A percentile compares a stretch with the other conserved stretches of the same genome.
These are phyloP conservation scores for Cercospora sp. DNA, from an alignment of 2,329 filamentous ascomycete genomes.

Conservation along the genomic window DNA sequence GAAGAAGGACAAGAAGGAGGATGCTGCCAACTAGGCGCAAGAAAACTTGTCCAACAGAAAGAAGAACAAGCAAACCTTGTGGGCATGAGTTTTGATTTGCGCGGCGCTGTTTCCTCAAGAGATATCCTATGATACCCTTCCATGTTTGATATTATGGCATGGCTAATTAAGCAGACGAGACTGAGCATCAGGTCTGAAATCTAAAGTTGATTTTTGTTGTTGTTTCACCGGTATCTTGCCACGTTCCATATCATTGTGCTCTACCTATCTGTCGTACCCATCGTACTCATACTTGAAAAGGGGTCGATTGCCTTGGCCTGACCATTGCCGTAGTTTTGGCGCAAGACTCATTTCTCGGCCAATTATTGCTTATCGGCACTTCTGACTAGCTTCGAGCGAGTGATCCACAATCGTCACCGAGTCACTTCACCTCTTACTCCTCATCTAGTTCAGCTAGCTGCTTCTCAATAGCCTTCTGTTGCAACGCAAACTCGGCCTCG, in stretches of 20 bases:
- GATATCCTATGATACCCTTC: slow-evolving; percentile 14
- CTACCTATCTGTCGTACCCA: not conserved
- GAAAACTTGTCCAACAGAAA: not conserved
- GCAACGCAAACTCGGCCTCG: not conserved
- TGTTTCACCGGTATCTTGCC: not conserved
- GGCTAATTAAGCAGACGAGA: slow-evolving; percentile 4
- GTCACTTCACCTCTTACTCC: not conserved
- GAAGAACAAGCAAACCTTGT: not conserved
- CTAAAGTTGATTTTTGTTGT: not conserved
- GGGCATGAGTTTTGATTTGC: not conserved
- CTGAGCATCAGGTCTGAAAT: not conserved
- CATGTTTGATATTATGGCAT: slow-evolving; percentile 7
- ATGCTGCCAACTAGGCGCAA: not conserved
- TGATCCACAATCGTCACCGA: not conserved
- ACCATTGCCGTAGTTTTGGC: not conserved
- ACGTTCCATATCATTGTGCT: not conserved
- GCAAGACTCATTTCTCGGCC: not conserved
- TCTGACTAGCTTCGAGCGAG: not conserved
- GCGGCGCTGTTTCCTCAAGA: not conserved
- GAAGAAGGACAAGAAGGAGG: slow-evolving; percentile 19
- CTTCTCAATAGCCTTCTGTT: not conserved
- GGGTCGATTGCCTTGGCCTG: not conserved
- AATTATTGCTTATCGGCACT: not conserved
- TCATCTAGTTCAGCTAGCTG: not conserved
- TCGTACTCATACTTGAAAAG: not conserved